These are phyloP conservation scores for Paramecium sexaurelia DNA, from an alignment of 73 alveolate species.

Conservation along the genomic window DNA sequence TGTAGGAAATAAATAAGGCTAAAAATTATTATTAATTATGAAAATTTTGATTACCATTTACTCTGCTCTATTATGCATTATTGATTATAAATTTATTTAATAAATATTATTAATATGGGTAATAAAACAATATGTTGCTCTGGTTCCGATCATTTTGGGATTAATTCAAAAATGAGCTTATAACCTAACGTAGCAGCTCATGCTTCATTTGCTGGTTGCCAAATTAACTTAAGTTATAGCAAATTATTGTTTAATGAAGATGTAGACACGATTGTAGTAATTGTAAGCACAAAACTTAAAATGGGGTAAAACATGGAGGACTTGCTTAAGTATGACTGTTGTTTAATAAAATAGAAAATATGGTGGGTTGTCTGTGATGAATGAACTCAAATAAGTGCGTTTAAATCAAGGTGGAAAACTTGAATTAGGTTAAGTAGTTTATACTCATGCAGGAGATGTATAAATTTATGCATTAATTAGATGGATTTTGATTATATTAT, in stretches of 20 bases:
- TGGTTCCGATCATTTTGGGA: neutral
- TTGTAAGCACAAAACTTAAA: neutral
- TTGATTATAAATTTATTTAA: neutral
- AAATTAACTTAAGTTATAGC: neutral
- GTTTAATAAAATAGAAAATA: neutral
- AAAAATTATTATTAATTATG: neutral
- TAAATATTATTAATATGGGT: conserved; percentile 7
- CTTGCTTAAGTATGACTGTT: neutral
- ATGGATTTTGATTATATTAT: conserved; percentile 29
- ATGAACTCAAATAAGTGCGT: neutral
- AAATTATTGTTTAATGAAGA: conserved; percentile 3
- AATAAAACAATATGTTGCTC: conserved; percentile 27
- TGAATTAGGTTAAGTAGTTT: conserved; percentile 20
- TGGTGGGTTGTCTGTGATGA: neutral
- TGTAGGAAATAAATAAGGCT: neutral
- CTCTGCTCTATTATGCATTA: neutral
- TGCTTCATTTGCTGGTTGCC: conserved; percentile 23
- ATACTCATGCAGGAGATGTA: conserved; percentile 59
- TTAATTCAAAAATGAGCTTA: neutral
- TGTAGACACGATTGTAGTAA: conserved; percentile 23
- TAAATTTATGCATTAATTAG: neutral
- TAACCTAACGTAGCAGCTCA: neutral
- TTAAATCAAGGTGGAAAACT: conserved; percentile 55
- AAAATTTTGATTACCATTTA: neutral
- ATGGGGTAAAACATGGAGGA: conserved; percentile 5